Evolutionary conservation across 805 yeast species (phyloP), one percentile per base, ranked within the genome.

Genomic region (Ogataea allantospora): DNA sequence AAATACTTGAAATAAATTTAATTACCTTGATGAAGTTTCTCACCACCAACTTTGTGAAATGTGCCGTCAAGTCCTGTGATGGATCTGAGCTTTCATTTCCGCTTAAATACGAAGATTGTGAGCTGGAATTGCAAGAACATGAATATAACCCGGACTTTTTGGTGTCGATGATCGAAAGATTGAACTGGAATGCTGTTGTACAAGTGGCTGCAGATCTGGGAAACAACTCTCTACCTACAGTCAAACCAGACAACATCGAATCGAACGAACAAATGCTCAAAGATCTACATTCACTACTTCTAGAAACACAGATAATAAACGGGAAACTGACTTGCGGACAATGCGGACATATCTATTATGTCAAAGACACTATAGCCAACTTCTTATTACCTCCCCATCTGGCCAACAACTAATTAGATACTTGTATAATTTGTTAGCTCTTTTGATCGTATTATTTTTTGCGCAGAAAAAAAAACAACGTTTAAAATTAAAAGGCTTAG

Each of bases 11-110:
- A 24, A 16, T 12, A 27, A 9, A 16, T 21, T 13, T 14, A 19
- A 3, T n/a, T 21, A 21, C 8, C 11, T n/a, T 9, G 23, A 91
- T 91, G 99, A 91, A 93, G 66, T 79, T 91, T 54, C 68, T 93
- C 18, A 91, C 99, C n/a, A 86, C 97, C 9, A 93, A 93, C 63
- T 93, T 93, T 63, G 95, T 93, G 46, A 88, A 83, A 59, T 93
- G 99, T 64, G 88, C 98, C 0, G 84, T 88, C 44, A 81, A 83
- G 55, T 54, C 79, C 2, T 93, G 99, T 57, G 88, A 82, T 30
- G 66, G 78, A 10, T 74, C 91, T 5, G 74, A 76, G 10, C 77
- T 78, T 5, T 78, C 95, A 13, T 93, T 88, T 58, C 99, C 99
- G 2, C 71, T 93, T 40, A 70, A 71, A 43, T 91, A 73, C 58